Evolutionary conservation across 2,329 filamentous ascomycete genomes (phyloP).

Genomic region (Calonectria honghensis): DNA sequence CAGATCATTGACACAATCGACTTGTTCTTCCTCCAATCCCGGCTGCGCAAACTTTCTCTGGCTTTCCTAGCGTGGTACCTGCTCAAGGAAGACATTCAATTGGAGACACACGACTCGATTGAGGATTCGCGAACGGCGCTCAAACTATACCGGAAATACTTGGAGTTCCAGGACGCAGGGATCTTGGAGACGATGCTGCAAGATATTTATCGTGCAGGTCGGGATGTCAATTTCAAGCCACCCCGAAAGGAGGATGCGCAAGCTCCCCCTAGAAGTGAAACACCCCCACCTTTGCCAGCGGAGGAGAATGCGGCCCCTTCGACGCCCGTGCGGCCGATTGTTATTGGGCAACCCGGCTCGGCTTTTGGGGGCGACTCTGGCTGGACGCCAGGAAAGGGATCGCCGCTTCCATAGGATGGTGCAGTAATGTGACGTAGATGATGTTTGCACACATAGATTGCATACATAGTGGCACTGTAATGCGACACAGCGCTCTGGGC

Average conservation of each 20-base stretch:
- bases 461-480: conserved; percentile 14
- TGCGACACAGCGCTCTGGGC: conserved; percentile 11
- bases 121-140: conserved; percentile 95
- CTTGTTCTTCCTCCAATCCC: conserved; percentile 88
- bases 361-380: conserved; percentile 62
- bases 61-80: conserved; percentile 94
- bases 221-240: conserved; percentile 71
- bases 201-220: conserved; percentile 82
- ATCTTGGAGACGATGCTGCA: conserved; percentile 88
- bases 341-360: conserved; percentile 57
- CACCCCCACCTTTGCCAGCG: conserved; percentile 70
- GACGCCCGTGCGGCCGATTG: conserved; percentile 67
- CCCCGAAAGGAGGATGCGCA: conserved; percentile 68
- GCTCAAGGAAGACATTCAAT: conserved; percentile 94
- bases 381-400: conserved; percentile 69
- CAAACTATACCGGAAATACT: conserved; percentile 90
- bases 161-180: conserved; percentile 91
- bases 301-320: conserved; percentile 63
- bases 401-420: conserved; percentile 57
- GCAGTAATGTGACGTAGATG: conserved; percentile 11
- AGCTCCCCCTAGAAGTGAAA: conserved; percentile 70
- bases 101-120: conserved; percentile 94
- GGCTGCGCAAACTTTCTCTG: conserved; percentile 90
- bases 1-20: conserved; percentile 97
- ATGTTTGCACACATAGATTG: conserved; percentile 4